phyloP scores from a whole-genome alignment of 768 basidiomycete species.

The Kwoniella shandongensis region DNA sequence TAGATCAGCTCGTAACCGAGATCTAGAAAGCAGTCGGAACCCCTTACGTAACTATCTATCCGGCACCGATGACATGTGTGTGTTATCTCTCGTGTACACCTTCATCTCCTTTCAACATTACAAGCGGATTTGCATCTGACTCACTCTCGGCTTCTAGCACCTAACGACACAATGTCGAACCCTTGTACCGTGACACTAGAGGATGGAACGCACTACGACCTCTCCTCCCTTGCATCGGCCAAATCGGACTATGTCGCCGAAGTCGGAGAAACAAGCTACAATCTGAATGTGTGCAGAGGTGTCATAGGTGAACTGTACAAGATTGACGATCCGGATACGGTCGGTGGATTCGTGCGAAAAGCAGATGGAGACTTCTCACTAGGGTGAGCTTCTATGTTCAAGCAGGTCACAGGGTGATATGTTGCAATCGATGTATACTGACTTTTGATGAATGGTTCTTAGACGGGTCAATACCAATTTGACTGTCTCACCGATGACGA shows the following conservation, averaged over 20 bases:
- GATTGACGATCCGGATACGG: constrained; percentile 41
- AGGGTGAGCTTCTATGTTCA: constrained; percentile 41
- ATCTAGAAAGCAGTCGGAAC: no score
- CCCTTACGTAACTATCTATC: no score
- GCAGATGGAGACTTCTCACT: constrained; percentile 47
- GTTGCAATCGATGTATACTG: background rate
- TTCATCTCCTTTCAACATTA: no score
- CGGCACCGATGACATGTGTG: no score
- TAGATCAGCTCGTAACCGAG: no score
- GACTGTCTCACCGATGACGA: constrained; percentile 57
- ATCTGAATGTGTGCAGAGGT: constrained; percentile 48
- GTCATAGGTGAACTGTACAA: constrained; percentile 49
- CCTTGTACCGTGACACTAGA: constrained; percentile 47
- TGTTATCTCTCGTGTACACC: no score
- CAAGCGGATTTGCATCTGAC: no score
- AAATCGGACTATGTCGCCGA: constrained; percentile 35
- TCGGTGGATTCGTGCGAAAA: constrained; percentile 42
- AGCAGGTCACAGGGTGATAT: no score
- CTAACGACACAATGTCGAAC: no score
- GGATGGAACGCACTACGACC: constrained; percentile 51
- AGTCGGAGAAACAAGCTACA: constrained; percentile 40
- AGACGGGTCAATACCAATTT: constrained; percentile 70
- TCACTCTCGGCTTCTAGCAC: no score
- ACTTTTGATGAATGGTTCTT: background rate
- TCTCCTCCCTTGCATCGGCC: constrained; percentile 46